phyloP scores from a whole-genome alignment of 2,329 filamentous ascomycete genomes.

The Alternaria conjuncta region DNA sequence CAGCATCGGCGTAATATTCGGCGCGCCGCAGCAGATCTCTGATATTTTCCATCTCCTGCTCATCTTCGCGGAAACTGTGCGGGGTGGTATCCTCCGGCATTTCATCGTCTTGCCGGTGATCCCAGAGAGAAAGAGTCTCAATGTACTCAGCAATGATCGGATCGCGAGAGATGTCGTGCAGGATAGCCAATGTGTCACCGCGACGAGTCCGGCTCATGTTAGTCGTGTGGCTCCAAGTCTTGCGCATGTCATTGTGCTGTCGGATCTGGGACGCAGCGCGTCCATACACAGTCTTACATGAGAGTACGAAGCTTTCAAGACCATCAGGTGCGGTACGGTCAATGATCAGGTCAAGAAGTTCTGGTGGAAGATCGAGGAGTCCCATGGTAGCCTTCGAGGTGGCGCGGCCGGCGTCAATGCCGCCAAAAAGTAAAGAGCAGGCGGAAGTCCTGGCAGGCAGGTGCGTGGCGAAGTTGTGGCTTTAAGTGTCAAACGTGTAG shows the following conservation, averaged over 20 bases:
- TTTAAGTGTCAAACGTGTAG: not conserved
- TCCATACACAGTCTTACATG: constrained; percentile 37
- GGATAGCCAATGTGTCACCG: constrained; percentile 29
- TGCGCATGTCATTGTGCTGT: constrained; percentile 36
- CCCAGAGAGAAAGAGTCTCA: constrained; percentile 35
- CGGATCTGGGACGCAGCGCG: constrained; percentile 35
- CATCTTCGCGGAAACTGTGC: constrained; percentile 28
- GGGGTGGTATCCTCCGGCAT: not conserved
- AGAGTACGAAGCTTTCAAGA: constrained; percentile 38
- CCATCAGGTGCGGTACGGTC: constrained; percentile 33
- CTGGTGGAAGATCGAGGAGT: constrained; percentile 41
- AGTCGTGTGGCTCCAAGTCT: constrained; percentile 30
- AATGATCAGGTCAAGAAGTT: constrained; percentile 43
- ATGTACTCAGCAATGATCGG: constrained; percentile 42
- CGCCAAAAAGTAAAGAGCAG: not conserved
- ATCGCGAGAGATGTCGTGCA: constrained; percentile 35
- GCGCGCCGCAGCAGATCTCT: constrained; percentile 23
- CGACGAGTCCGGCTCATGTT: constrained; percentile 19
- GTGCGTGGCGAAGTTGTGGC: not conserved
- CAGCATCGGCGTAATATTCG: constrained; percentile 21
- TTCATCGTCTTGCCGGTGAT: constrained; percentile 17
- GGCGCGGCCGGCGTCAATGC: not conserved
- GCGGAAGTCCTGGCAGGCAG: not conserved
- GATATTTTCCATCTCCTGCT: constrained; percentile 25
- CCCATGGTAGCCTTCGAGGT: constrained; percentile 24